Evolutionary conservation across 345 rosid species (phyloP), one percentile per base, ranked within the genome.

Genomic region (Salix arbutifolia): DNA sequence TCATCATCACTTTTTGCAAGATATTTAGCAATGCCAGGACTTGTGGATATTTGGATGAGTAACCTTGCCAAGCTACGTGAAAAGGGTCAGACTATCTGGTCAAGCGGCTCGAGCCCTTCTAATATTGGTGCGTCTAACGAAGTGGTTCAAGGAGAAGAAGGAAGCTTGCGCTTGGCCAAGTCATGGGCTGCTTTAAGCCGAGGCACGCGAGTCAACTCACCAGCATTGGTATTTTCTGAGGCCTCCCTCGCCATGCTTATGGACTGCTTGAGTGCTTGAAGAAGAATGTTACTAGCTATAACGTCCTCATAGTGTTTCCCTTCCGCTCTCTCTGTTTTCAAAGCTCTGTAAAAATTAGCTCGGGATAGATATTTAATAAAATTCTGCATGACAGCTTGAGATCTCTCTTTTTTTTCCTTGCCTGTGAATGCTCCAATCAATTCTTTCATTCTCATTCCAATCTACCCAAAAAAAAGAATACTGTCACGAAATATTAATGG

Each of bases 41-140:
- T 84, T 12, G 80, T 82, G 65, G 93, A 90, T 79, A 87, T 74
- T 50, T 87, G 89, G 89, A 81, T 79, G 11, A 75, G 74, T 42
- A 86, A 87, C 79, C 12, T 35, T 8, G 70, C 81, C 70, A 85
- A 78, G 85, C 82, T 76, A 52, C 80, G 76, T 11, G 88, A 86
- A 73, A 85, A 82, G 69, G 71, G 84, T 66, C 82, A 46, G 65
- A 40, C 83, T 82, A 64, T 66, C 69, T 61, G 73, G 71, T 62
- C 87, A 4, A 64, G 42, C 40, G 74, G 77, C 12, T 75, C 81
- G 8, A 70, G 12, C 50, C 65, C 25, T 23, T 31, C 35, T 19
- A 61, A 11, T 25, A 60, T 6, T 5, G 3, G 18, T 8, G 67
- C 69, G 33, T 4, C 77, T 13, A 73, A 42, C 69, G 70, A 69